Base-by-base conservation (phyloP, 768 basidiomycete genomes). In the Ramaria rubella region DNA sequence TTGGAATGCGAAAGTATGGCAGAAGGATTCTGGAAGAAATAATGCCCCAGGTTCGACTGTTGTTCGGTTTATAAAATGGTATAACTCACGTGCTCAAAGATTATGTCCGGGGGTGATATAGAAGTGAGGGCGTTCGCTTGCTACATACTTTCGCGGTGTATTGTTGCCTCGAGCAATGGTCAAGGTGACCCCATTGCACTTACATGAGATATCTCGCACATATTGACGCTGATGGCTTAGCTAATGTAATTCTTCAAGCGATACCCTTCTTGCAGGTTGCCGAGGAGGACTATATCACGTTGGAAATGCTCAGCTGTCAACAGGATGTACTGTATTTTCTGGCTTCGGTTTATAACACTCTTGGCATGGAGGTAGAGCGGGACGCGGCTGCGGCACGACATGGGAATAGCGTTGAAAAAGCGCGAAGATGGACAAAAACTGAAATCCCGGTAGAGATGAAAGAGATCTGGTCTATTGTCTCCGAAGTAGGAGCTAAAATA, bases 121-220 rank as follows among this genome's bases (percentile, higher is more conserved):
- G 90, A 93, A 65, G 85, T 83, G 57, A 80, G 88, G 48, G 90
- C 84, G 14, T 77, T 87, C 50, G 86, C 82, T 36, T 87, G 82
- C 63, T 82, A 87, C 65, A 85, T 80, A 2, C 68, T 88, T 48
- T 87, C 87, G 5, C 79, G 90, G 57, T 88, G 88, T 63, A 81
- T 87, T 42, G 77, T 93, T 31, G 82, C 81, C 1, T 76, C 59
- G 6, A 48, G 45, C 40, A 48, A 59, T 29, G 48, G 51, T 12
- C 44, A 54, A 31, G 34, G 62, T 61, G 23, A 14, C 58, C n/a
- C 30, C 40, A 34, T 19, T 48, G 5, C 26, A n/a, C n/a, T n/a
- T n/a, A n/a, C 11, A 11, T 29, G 4, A 4, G 46, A 40, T 11
- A 15, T 42, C 23, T 57, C 3, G 38, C 17, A 21, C 34, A 36